Evolutionary conservation across 768 basidiomycete genomes (phyloP).

Genomic region (Paxillus involutus): DNA sequence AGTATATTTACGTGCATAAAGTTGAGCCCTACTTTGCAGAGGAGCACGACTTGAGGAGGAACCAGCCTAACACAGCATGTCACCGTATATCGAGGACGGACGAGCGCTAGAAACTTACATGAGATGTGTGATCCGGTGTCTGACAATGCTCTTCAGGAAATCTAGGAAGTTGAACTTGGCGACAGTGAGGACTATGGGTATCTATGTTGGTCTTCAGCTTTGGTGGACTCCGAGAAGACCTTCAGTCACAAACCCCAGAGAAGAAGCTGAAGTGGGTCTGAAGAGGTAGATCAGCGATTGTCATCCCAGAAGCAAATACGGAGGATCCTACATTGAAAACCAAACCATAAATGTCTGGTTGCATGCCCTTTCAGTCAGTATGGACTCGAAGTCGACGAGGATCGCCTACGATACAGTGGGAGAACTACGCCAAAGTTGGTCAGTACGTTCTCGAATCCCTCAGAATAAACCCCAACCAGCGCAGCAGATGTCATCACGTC

Average conservation of each 20-base stretch:
- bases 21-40: slow-evolving; percentile 44
- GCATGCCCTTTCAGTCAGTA: not conserved
- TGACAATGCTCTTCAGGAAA: slow-evolving; percentile 46
- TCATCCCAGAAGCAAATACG: not conserved
- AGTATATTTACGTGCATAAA: not conserved
- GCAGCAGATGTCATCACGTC: slow-evolving; percentile 59
- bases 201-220: slow-evolving; percentile 34
- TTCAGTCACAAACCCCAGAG: slow-evolving; percentile 42
- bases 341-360: slow-evolving; percentile 64
- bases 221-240: not conserved
- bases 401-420: slow-evolving; percentile 57
- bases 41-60: slow-evolving; percentile 46
- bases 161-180: slow-evolving; percentile 43
- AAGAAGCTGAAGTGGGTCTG: slow-evolving; percentile 61
- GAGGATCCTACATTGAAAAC: slow-evolving; percentile 49
- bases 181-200: slow-evolving; percentile 45
- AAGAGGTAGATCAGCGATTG: slow-evolving; percentile 20
- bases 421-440: slow-evolving; percentile 40
- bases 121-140: slow-evolving; percentile 47
- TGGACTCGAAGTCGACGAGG: not conserved
- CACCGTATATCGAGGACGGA: not conserved
- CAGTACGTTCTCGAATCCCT: not conserved
- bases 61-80: slow-evolving; percentile 32
- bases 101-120: slow-evolving; percentile 23
- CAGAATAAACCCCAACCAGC: slow-evolving; percentile 44